Evolutionary conservation across 2,329 filamentous ascomycete species (phyloP), one percentile per base, ranked within the genome.

Genomic region (Botryotinia narcissicola): DNA sequence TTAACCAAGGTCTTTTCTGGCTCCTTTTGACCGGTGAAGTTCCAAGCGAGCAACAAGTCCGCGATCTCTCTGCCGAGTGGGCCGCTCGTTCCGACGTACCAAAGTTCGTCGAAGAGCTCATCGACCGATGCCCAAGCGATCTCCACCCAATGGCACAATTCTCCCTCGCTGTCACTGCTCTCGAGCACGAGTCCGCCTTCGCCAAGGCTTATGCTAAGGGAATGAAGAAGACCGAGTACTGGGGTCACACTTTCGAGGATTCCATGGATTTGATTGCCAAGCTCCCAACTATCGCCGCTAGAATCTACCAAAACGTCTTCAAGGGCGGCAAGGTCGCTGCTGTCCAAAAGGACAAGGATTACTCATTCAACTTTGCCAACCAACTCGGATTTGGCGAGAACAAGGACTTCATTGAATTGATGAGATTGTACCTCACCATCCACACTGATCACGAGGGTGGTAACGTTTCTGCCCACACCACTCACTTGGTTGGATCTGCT

Each of bases 221-320:
- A 83, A 93, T 99, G 83, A 96, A 95, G 91, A 99, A 99, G 93
- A 93, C 95, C 86, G 94, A 98, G 81, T 99, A 99, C 93, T 99
- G 96, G 96, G 91, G 92, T 85, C 95, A 98, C 90, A 98, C 95
- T 80, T 99, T 97, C 82, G 96, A 99, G 90, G 96, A 99, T 87
- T 96, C 95, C 76, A 98, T 99, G 95, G 95, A 99, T 87, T 89
- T 99, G 84, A 99, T 99, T 84, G 96, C 96, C 83, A 98, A 98
- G 92, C 93, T 99, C 81, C 96, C 96, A 83, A 98, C 94, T 84
- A 98, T 99, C 82, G 96, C 96, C 78, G 88, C 96, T 77, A 94
- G 94, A 87, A 99, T 99, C 90, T 99, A 99, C 92, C 96, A 97
- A 88, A 99, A 99, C 85, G 92, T 98, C 84, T 99, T 97, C 93